Evolutionary conservation across 2,329 filamentous ascomycete genomes (phyloP).

Genomic region (Epichloe aotearoae): DNA sequence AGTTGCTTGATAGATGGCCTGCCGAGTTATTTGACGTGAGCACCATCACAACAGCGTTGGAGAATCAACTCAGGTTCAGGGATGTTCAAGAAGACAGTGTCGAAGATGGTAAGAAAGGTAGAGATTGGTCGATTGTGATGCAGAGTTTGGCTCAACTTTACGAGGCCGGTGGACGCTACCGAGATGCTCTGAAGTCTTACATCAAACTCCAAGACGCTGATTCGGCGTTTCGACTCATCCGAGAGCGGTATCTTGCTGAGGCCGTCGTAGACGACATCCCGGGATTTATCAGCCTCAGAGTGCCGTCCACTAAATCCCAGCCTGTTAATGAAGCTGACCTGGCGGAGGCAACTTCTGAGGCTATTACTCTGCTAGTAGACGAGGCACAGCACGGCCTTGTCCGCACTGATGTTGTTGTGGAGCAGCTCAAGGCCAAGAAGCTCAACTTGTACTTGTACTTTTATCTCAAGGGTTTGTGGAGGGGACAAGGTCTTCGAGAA

Average conservation of each 20-base stretch:
- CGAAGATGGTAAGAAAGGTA: slow-evolving; percentile 56
- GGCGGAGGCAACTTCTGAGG: slow-evolving; percentile 67
- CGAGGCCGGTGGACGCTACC: slow-evolving; percentile 64
- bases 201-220: slow-evolving; percentile 88
- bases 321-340: slow-evolving; percentile 57
- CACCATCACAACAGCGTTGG: slow-evolving; percentile 63
- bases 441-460: slow-evolving; percentile 74
- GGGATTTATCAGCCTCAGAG: slow-evolving; percentile 74
- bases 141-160: slow-evolving; percentile 76
- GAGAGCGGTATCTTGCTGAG: slow-evolving; percentile 80
- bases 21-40: slow-evolving; percentile 70
- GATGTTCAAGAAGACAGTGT: slow-evolving; percentile 65
- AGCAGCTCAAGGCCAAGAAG: slow-evolving; percentile 57
- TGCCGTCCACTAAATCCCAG: slow-evolving; percentile 55
- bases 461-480: slow-evolving; percentile 80
- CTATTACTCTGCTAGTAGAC: slow-evolving; percentile 74
- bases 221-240: slow-evolving; percentile 72
- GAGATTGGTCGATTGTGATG: slow-evolving; percentile 84
- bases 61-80: slow-evolving; percentile 66
- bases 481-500: slow-evolving; percentile 51
- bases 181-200: slow-evolving; percentile 78
- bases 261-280: slow-evolving; percentile 82
- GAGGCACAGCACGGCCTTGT: slow-evolving; percentile 86
- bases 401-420: slow-evolving; percentile 61
- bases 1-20: slow-evolving; percentile 73